Evolutionary conservation across 495 filamentous ascomycete species (phyloP).

Genomic region (Penicillium robsamsonii): DNA sequence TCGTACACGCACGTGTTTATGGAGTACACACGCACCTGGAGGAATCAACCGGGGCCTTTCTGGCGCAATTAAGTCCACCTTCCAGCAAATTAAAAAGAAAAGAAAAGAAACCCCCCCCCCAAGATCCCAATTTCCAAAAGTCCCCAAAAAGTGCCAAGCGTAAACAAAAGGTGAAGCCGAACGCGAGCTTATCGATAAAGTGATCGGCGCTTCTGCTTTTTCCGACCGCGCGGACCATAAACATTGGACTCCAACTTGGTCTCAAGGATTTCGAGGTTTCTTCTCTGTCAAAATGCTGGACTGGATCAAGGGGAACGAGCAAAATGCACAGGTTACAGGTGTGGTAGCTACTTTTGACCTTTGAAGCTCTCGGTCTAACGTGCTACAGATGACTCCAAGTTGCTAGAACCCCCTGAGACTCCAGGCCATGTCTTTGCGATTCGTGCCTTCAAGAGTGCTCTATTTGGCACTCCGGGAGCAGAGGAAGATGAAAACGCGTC

Average conservation of each 20-base stretch:
- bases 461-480: slow-evolving; percentile 81
- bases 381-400: slow-evolving; percentile 36
- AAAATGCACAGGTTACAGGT: slow-evolving; percentile 33
- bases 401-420: slow-evolving; percentile 75
- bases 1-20: background rate
- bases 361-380: slow-evolving; percentile 11
- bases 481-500: slow-evolving; percentile 32
- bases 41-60: background rate
- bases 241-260: slow-evolving; percentile 14
- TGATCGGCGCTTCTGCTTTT: slow-evolving; percentile 22
- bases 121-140: background rate
- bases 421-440: slow-evolving; percentile 92
- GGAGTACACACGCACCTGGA: background rate
- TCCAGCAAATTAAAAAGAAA: background rate
- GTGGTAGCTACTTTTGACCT: slow-evolving; percentile 4
- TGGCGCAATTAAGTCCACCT: background rate
- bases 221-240: slow-evolving; percentile 23
- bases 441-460: slow-evolving; percentile 83
- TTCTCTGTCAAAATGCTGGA: slow-evolving; percentile 49
- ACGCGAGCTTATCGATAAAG: slow-evolving; percentile 12
- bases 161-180: background rate
- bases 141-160: background rate
- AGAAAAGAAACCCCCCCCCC: background rate
- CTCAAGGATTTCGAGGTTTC: background rate
- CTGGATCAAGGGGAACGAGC: slow-evolving; percentile 51